Conservation (phyloP, 768 basidiomycete species). For the Pleurotus giganteus region DNA sequence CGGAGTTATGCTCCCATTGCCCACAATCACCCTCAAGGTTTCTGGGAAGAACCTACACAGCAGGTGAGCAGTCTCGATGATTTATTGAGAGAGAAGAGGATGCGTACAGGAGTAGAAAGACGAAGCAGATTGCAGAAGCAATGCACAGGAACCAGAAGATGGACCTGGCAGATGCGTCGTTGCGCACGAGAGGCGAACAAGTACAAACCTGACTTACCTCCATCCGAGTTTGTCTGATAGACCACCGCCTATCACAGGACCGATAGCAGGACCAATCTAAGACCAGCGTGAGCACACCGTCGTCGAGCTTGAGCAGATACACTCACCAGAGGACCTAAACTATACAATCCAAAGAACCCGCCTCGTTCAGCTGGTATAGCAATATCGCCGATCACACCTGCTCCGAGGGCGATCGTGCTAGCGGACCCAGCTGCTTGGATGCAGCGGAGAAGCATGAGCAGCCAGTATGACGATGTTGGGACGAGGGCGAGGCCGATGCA, state of each 20-base stretch:
- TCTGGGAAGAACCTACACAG: constrained; percentile 47
- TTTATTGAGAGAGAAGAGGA: constrained; percentile 14
- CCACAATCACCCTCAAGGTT: constrained; percentile 51
- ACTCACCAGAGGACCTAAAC: constrained; percentile 56
- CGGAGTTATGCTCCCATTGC: constrained; percentile 47
- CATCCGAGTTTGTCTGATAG: constrained; percentile 59
- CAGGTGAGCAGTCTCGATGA: constrained; percentile 24
- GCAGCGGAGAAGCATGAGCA: constrained; percentile 76
- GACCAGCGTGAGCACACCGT: constrained; percentile 8
- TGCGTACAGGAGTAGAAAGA: constrained; percentile 45
- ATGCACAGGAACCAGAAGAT: constrained; percentile 65
- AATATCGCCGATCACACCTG: constrained; percentile 79
- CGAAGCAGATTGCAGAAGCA: constrained; percentile 39
- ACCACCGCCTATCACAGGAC: constrained; percentile 58
- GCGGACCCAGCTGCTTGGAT: constrained; percentile 78
- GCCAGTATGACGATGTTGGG: constrained; percentile 66
- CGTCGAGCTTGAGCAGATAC: not conserved
- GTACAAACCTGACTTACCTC: constrained; percentile 40
- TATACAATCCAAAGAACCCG: constrained; percentile 68
- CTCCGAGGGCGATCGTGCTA: constrained; percentile 72
- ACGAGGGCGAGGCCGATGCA: constrained; percentile 61
- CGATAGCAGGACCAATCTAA: constrained; percentile 60
- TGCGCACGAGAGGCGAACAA: constrained; percentile 4
- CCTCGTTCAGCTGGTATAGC: constrained; percentile 71
- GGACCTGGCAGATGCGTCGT: constrained; percentile 30